These are phyloP conservation scores for Jackrogersella minutella DNA, from an alignment of 495 filamentous ascomycete species.

Conservation along the genomic window DNA sequence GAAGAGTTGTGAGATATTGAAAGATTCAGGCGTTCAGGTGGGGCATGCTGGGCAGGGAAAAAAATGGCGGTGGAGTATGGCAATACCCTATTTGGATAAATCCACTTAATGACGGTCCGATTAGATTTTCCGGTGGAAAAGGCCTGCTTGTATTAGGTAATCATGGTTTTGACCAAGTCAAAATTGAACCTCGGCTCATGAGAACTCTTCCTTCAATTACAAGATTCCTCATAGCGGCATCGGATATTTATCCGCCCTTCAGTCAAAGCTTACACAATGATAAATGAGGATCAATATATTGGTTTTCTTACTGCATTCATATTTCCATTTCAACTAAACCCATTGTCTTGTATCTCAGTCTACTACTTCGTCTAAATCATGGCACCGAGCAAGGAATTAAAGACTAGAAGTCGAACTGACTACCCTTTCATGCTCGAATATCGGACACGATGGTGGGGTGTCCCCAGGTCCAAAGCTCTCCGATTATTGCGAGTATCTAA, in stretches of 20 bases:
- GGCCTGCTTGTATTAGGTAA: neutral
- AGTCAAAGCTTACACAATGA: no score
- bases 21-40: no score
- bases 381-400: slow-evolving; percentile 57
- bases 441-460: slow-evolving; percentile 81
- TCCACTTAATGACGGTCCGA: neutral
- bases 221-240: no score
- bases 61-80: slow-evolving; percentile 40
- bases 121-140: neutral
- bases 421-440: slow-evolving; percentile 85
- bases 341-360: neutral
- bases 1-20: no score
- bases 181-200: neutral
- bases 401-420: slow-evolving; percentile 70
- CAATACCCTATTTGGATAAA: no score
- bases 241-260: no score
- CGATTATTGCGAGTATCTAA: slow-evolving; percentile 1
- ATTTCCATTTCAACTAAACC: neutral
- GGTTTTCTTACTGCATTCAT: neutral
- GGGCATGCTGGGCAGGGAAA: slow-evolving; percentile 31
- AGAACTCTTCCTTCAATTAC: no score
- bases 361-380: slow-evolving; percentile 32
- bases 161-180: neutral
- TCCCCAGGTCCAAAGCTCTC: neutral
- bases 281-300: no score